A percentile compares a stretch with the other conserved stretches of the same genome.
phyloP scores from a whole-genome alignment of 306 rosid species.

The Trifolium repens region DNA sequence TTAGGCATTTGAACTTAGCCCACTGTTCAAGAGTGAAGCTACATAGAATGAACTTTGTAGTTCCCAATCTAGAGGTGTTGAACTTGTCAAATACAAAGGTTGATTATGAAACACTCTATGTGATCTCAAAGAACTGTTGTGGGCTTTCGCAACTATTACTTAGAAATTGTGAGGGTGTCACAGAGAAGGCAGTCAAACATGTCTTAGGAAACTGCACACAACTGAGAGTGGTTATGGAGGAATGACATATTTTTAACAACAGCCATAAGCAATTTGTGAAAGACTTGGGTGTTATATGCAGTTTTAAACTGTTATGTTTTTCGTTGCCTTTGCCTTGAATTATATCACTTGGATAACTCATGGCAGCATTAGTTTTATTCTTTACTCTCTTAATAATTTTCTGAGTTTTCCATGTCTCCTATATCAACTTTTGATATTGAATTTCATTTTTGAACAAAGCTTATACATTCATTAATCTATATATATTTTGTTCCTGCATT shows the following conservation, averaged over 20 bases:
- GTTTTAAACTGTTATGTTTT: neutral
- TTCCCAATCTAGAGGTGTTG: neutral
- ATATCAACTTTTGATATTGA: neutral
- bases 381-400: no score
- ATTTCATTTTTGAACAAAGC: no score
- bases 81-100: neutral
- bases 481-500: no score
- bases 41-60: neutral
- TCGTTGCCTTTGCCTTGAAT: neutral
- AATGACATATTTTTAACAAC: neutral
- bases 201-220: neutral
- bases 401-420: neutral
- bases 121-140: neutral
- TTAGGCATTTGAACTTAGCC: neutral
- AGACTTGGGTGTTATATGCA: neutral
- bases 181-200: neutral
- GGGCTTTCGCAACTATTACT: neutral
- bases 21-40: neutral
- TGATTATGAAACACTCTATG: neutral
- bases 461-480: no score
- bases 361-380: neutral
- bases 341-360: neutral
- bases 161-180: neutral
- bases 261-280: neutral
- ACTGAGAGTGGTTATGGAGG: neutral